A percentile compares a stretch with the other conserved stretches of the same genome.
Conservation (phyloP, 2,329 filamentous ascomycete species). For the Trichoderma pleuroti region DNA sequence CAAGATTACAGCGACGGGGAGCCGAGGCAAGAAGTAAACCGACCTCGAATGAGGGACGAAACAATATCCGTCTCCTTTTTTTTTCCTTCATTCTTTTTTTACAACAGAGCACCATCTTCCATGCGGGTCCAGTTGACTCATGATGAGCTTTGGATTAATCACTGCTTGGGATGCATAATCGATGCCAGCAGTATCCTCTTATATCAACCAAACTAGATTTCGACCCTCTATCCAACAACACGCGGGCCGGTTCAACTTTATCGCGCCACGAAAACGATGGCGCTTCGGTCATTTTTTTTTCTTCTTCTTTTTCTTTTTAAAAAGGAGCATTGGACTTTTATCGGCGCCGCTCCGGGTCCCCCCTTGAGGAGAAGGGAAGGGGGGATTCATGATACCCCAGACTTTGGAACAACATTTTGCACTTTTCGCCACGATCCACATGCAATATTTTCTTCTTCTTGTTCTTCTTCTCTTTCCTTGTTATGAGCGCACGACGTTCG, state of each 20-base stretch:
- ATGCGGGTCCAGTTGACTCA: not conserved
- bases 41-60: not conserved
- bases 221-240: not conserved
- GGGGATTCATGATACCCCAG: constrained; percentile 19
- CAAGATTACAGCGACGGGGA: constrained; percentile 61
- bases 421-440: constrained; percentile 14
- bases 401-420: constrained; percentile 18
- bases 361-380: not conserved
- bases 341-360: constrained; percentile 9
- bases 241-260: constrained; percentile 9
- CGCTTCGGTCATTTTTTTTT: constrained; percentile 9
- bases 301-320: not conserved
- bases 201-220: not conserved
- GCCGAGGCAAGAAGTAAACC: constrained; percentile 52
- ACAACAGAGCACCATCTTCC: not conserved
- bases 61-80: not conserved
- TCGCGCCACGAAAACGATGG: not conserved
- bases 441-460: not conserved
- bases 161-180: not conserved
- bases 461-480: not conserved
- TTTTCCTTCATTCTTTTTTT: not conserved
- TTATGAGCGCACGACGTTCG: constrained; percentile 10
- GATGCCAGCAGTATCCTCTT: not conserved
- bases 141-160: not conserved
- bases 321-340: constrained; percentile 16